Base-by-base conservation (phyloP, 1,284 basidiomycete genomes). In the Phenoliferia sp. region DNA sequence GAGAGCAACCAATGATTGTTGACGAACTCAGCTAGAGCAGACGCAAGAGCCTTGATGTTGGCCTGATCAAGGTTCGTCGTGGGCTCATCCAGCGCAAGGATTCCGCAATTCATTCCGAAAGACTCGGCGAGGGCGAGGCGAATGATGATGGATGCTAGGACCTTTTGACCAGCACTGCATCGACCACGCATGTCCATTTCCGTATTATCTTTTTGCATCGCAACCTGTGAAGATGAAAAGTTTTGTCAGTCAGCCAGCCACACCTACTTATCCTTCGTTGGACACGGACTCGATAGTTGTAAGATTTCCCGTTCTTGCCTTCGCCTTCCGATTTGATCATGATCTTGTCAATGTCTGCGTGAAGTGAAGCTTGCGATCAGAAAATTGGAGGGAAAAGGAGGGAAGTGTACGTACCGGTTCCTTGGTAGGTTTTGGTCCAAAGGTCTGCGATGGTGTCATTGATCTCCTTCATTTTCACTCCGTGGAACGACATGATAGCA, bases 141-240 rank as follows among this genome's bases (percentile, higher is more conserved):
- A 75, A 99, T 99, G 78, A 99, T 94, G 79, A 99, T 98, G n/a
- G 92, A 96, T 33, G 96, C 96, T 66, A 99, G 82, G 84, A 98
- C 97, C 81, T 99, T 99, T 80, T 99, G 96, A 0, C 96, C 96
- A 0, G 96, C 96, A 28, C 91, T 94, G 80, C 96, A 99, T 69
- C 96, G 87, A 33, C 96, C 96, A 68, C 95, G 88, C 95, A 99
- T 99, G 79, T 99, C 95, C 88, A 99, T 94, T 80, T 99, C 95
- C 2, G 97, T 94, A 76, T 93, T 89, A 78, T 98, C 94, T 82
- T 98, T 99, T 69, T 90, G 90, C 95, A 99, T 99, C 72, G 96
- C 94, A 61, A 96, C 91, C 90, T 93, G 74, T 3, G 26, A 15
- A 44, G 1, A 26, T 1, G 22, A 28, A 2, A 26, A 0, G 1